Evolutionary conservation across 1,139 yeast genomes (phyloP).

Genomic region (Candida sp.): DNA sequence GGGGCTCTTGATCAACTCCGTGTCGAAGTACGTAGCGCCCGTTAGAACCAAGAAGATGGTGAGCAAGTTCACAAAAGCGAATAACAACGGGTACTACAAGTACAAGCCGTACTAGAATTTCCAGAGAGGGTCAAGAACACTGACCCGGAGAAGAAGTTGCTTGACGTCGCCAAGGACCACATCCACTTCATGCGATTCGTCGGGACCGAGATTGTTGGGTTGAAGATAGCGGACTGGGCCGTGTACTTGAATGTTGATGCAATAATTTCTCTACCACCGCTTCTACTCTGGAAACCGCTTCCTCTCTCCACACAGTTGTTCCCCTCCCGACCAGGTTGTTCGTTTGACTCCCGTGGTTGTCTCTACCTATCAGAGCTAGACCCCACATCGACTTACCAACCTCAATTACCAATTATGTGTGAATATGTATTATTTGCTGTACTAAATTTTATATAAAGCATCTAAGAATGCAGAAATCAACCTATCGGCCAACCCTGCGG

Average conservation of each 20-base stretch:
- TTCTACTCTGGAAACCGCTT: too few relatives aligned
- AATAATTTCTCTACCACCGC: too few relatives aligned
- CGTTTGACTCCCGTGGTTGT: too few relatives aligned
- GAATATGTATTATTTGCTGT: neutral
- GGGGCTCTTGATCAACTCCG: slow-evolving; percentile 43
- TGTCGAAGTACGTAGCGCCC: slow-evolving; percentile 45
- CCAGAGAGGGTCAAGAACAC: slow-evolving; percentile 15
- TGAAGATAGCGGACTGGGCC: too few relatives aligned
- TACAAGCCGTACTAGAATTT: slow-evolving; percentile 47
- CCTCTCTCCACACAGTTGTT: neutral
- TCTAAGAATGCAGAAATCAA: slow-evolving; percentile 83
- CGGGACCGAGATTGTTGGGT: too few relatives aligned
- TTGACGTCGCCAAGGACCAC: too few relatives aligned
- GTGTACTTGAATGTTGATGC: too few relatives aligned
- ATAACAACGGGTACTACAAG: slow-evolving; percentile 46
- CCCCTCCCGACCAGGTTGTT: neutral
- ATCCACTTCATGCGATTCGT: too few relatives aligned
- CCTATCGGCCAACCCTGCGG: slow-evolving; percentile 84
- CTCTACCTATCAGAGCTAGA: neutral
- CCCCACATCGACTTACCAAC: neutral
- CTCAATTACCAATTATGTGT: neutral
- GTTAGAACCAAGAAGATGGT: slow-evolving; percentile 47
- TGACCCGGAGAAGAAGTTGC: too few relatives aligned
- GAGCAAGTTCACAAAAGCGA: slow-evolving; percentile 39
- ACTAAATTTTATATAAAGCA: slow-evolving; percentile 60